Conservation (phyloP, 768 basidiomycete genomes). For the Tulasnella sp. region DNA sequence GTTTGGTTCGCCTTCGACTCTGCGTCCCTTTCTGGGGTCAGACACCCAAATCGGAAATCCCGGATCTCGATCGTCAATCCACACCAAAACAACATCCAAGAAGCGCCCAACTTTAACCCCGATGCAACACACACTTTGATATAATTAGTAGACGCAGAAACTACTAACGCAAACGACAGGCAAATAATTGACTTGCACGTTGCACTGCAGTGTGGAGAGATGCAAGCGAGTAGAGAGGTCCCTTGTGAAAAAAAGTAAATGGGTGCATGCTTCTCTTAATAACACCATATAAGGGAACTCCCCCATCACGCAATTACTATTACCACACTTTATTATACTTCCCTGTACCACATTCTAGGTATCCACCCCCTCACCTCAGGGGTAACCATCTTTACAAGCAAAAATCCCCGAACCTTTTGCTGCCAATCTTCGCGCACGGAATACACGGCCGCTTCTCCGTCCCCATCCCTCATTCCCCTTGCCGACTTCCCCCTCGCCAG, state of each 20-base stretch:
- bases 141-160: background rate
- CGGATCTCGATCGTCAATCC: slow-evolving; percentile 1
- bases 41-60: background rate
- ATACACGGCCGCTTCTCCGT: background rate
- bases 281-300: background rate
- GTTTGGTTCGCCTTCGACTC: background rate
- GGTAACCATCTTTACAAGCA: background rate
- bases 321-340: background rate
- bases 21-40: background rate
- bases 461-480: background rate
- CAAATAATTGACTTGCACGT: background rate
- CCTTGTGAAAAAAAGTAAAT: background rate
- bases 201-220: background rate
- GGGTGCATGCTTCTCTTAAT: background rate
- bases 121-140: too few species aligned
- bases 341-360: too few species aligned
- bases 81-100: too few species aligned
- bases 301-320: background rate
- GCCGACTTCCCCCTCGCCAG: background rate
- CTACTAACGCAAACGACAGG: background rate
- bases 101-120: too few species aligned
- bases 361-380: background rate
- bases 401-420: background rate
- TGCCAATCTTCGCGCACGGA: background rate
- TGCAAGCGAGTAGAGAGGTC: background rate